Conservation (phyloP, 306 rosid species). For the Fragaria iinumae region DNA sequence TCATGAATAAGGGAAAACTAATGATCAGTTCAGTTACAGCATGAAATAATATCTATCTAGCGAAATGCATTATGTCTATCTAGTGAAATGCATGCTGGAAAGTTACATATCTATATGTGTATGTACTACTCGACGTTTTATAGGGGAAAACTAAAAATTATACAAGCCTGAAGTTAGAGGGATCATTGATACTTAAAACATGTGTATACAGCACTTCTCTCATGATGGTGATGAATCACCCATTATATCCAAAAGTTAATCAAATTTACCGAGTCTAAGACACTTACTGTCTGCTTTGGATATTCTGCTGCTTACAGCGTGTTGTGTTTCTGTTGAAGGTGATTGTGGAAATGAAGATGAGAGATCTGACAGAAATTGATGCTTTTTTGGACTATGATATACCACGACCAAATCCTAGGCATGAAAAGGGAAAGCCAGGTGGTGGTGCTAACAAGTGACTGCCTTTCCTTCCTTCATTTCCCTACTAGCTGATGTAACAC, state of each 20-base stretch:
- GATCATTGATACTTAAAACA: neutral
- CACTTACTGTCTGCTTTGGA: neutral
- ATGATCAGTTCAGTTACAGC: neutral
- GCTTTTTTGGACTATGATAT: slow-evolving; percentile 19
- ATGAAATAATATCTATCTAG: neutral
- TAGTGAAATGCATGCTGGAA: neutral
- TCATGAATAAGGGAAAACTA: neutral
- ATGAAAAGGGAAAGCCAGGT: slow-evolving; percentile 24
- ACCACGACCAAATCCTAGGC: slow-evolving; percentile 22
- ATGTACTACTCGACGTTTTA: neutral
- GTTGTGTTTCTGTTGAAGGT: slow-evolving; percentile 13
- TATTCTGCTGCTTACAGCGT: neutral
- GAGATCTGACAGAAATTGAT: slow-evolving; percentile 19
- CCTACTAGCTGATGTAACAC: neutral
- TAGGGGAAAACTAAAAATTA: neutral
- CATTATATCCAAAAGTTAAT: neutral
- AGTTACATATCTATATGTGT: neutral
- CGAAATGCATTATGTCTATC: neutral
- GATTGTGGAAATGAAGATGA: neutral
- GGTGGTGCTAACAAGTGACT: slow-evolving; percentile 6
- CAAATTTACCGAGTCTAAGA: neutral
- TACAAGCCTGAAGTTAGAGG: neutral
- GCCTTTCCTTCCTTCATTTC: slow-evolving; percentile 1
- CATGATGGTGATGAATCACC: neutral
- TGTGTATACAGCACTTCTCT: neutral